Evolutionary conservation across 371 early-diverging fungal genomes (phyloP), one percentile per base, ranked within the genome.

Genomic region (Rhizopus stolonifer): DNA sequence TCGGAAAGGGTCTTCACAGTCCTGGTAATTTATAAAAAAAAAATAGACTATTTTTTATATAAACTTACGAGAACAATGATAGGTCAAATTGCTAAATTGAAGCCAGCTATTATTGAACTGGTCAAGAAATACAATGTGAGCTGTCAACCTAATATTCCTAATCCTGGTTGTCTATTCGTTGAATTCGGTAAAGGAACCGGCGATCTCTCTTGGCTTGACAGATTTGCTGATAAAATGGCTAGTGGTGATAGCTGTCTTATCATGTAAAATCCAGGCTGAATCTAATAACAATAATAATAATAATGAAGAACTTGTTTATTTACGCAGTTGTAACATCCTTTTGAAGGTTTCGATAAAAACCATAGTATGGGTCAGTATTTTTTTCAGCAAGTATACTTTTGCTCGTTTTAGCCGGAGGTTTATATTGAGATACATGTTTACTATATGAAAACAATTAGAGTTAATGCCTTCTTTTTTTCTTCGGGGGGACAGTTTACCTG

Each of bases 1-100:
- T 85, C 1, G 85, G 85, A 18, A 70, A 69, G 43, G 85, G 85
- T 1, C 74, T 81, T 26, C 83, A 83, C 46, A 82, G 82, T 49
- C 57, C 79, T 51, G 67, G 69, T 72, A 60, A 36, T 7, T 36
- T 36, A 21, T 36, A 13, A 23, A 1, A 48, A 39, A 13, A 13
- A n/a, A 13, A 19, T 24, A 52, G 4, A 52, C 26, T 15, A 29
- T 25, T 21, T 18, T n/a, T 14, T n/a, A 33, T n/a, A 21, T 23
- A 15, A 8, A 45, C 4, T 22, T 24, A 19, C 23, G 1, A 8
- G n/a, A 14, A 49, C 19, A 2, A 7, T 26, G 24, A 2, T 49
- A 63, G 72, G 70, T 38, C 74, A 79, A 1, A 65, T 83, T 44
- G 77, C 83, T 13, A 85, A 81, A 51, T 60, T 85, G 42, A 83